Evolutionary conservation across 139 green algal genomes (phyloP).

Genomic region (Diplosphaera chodatii): DNA sequence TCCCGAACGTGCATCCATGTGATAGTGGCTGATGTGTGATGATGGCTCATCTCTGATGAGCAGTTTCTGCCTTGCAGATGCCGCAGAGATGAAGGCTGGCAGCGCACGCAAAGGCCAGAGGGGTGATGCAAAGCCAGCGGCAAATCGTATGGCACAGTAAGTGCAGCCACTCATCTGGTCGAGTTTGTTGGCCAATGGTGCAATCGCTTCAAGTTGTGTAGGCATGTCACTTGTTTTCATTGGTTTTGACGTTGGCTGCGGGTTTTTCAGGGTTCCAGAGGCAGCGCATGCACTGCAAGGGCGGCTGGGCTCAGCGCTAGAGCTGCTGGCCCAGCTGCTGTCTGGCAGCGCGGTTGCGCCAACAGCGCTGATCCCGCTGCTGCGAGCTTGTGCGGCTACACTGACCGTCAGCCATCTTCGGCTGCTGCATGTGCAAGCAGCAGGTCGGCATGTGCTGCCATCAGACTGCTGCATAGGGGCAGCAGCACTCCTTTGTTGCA

Average conservation of each 20-base stretch:
- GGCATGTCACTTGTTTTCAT: no score
- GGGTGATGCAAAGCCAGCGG: neutral
- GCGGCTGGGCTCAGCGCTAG: slow-evolving; percentile 23
- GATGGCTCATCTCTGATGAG: no score
- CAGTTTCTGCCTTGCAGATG: neutral
- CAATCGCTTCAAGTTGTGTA: no score
- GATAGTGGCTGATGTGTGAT: no score
- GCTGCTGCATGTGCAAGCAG: slow-evolving; percentile 50
- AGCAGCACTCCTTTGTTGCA: no score
- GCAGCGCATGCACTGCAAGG: slow-evolving; percentile 6
- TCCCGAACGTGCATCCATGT: no score
- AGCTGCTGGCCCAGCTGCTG: slow-evolving; percentile 27
- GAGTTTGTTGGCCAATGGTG: no score
- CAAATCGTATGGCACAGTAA: neutral
- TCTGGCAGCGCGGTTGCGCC: slow-evolving; percentile 28
- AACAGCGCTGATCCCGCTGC: slow-evolving; percentile 46
- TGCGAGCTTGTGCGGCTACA: slow-evolving; percentile 32
- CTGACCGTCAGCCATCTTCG: slow-evolving; percentile 45
- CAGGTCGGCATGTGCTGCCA: no score
- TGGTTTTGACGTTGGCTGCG: no score
- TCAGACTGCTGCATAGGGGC: no score
- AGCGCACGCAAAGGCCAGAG: neutral
- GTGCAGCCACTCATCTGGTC: no score
- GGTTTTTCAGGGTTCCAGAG: slow-evolving; percentile 5
- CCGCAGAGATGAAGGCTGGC: neutral